Evolutionary conservation across 1,139 yeast genomes (phyloP).

Genomic region (Lodderomyces parapsilosis): DNA sequence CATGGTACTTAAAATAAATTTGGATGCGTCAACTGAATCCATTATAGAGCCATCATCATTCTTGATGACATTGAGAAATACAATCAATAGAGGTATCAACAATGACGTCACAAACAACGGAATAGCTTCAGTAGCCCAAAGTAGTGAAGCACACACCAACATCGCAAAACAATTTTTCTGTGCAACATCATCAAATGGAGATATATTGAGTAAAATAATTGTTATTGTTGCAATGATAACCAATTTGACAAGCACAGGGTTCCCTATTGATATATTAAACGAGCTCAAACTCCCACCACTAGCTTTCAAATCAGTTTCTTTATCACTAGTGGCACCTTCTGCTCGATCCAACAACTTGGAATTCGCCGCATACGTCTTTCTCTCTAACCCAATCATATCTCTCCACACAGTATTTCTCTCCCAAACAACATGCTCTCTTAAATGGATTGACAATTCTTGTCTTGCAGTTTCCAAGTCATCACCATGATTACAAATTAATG

Average conservation of each 20-base stretch:
- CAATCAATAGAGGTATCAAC: slow-evolving; percentile 60
- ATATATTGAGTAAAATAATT: slow-evolving; percentile 46
- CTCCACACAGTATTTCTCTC: slow-evolving; percentile 74
- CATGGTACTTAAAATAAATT: slow-evolving; percentile 58
- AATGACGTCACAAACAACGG: slow-evolving; percentile 70
- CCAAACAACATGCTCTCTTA: slow-evolving; percentile 75
- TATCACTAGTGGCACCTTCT: slow-evolving; percentile 16
- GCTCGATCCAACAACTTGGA: slow-evolving; percentile 17
- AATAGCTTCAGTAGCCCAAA: slow-evolving; percentile 74
- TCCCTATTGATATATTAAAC: slow-evolving; percentile 38
- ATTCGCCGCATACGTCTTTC: slow-evolving; percentile 51
- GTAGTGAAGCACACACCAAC: slow-evolving; percentile 63
- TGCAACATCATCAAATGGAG: slow-evolving; percentile 58
- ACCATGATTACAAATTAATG: slow-evolving; percentile 42
- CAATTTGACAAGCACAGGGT: slow-evolving; percentile 48
- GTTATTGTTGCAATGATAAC: slow-evolving; percentile 45
- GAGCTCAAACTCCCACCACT: slow-evolving; percentile 15
- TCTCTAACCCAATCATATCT: slow-evolving; percentile 83
- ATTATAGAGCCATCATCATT: slow-evolving; percentile 55
- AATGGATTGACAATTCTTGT: slow-evolving; percentile 55
- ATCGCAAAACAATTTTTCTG: slow-evolving; percentile 69
- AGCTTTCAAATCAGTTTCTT: slow-evolving; percentile 15
- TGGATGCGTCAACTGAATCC: slow-evolving; percentile 54
- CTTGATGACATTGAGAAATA: slow-evolving; percentile 54
- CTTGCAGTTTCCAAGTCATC: slow-evolving; percentile 42